Evolutionary conservation across 2,329 filamentous ascomycete species (phyloP).

Genomic region (Botryotinia globosa): DNA sequence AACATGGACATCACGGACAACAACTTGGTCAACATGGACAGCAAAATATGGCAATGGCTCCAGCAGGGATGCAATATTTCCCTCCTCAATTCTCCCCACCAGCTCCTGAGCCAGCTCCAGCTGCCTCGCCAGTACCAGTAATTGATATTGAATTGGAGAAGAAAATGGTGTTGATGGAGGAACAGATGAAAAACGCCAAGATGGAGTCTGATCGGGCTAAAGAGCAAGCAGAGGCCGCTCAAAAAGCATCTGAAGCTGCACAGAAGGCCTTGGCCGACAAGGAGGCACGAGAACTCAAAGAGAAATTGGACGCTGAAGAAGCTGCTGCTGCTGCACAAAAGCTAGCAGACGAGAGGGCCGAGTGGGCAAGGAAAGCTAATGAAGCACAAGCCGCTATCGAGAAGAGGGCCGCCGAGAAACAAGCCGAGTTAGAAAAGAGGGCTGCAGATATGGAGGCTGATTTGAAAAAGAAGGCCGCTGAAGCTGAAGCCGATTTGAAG

Average conservation of each 20-base stretch:
- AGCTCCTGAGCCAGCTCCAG: constrained; percentile 28
- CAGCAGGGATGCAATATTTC: constrained; percentile 28
- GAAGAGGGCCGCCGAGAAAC: constrained; percentile 26
- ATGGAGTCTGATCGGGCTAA: constrained; percentile 36
- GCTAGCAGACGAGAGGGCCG: constrained; percentile 46
- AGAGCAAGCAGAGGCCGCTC: constrained; percentile 41
- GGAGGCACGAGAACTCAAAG: constrained; percentile 37
- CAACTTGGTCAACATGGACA: constrained; percentile 3
- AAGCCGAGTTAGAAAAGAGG: constrained; percentile 23
- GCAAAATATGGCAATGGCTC: constrained; percentile 16
- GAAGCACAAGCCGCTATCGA: constrained; percentile 41
- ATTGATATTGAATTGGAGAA: constrained; percentile 43
- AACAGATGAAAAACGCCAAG: constrained; percentile 50
- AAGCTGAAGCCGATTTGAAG: constrained; percentile 27
- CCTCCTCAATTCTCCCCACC: constrained; percentile 31
- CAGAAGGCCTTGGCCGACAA: constrained; percentile 46
- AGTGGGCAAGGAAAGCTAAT: constrained; percentile 42
- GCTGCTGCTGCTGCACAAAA: constrained; percentile 44
- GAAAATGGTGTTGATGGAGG: constrained; percentile 59
- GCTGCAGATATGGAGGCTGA: constrained; percentile 19
- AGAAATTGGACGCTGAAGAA: constrained; percentile 34
- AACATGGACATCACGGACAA: constrained; percentile 8
- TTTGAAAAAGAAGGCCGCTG: constrained; percentile 24
- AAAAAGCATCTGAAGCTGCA: constrained; percentile 31
- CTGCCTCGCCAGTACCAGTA: constrained; percentile 10